Evolutionary conservation across 2,329 filamentous ascomycete species (phyloP), one percentile per base, ranked within the genome.

Genomic region (Fusarium phyllophilum): DNA sequence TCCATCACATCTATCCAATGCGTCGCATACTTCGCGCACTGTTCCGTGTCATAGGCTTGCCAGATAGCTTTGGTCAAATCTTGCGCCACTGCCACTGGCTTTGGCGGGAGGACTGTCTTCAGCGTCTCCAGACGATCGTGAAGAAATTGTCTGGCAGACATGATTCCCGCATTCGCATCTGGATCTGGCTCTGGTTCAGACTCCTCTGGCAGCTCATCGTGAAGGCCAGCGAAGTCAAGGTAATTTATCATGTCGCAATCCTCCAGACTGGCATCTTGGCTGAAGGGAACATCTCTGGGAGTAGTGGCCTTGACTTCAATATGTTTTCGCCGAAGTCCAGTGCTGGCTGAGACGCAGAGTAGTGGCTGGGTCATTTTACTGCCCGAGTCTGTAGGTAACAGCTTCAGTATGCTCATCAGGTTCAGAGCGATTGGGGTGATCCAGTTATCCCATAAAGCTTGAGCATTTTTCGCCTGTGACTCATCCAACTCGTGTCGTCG

Each of bases 1-100:
- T 56, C 54, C 54, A 56, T 56, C 54, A 56, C 54, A 56, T 56
- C 54, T 31, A 56, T 56, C 54, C 54, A 56, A 24, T 56, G 54
- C 1, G 22, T 44, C 15, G 54, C 54, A 56, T 56, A 56, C 54
- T 56, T 56, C 4, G 22, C 54, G 22, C 36, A 56, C 11, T 56
- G 36, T 15, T 56, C 54, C 6, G 29, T 56, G 15, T 56, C 54
- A 18, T 56, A 56, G 6, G 54, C 54, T 44, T 44, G 36, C 54
- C 54, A 56, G 12, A 56, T 33, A 24, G 54, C 54, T 33, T 44
- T 56, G 14, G 54, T 56, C 26, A 56, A 6, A 12, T 44, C 54
- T 20, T 56, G 38, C 9, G 54, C 54, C 12, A 56, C 54, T 17
- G 12, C 54, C 10, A 56, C 38, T 22, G 54, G 54, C 29, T 56